These are phyloP conservation scores for Erysimum cheiri DNA, from an alignment of 441 rosid species.

Conservation along the genomic window DNA sequence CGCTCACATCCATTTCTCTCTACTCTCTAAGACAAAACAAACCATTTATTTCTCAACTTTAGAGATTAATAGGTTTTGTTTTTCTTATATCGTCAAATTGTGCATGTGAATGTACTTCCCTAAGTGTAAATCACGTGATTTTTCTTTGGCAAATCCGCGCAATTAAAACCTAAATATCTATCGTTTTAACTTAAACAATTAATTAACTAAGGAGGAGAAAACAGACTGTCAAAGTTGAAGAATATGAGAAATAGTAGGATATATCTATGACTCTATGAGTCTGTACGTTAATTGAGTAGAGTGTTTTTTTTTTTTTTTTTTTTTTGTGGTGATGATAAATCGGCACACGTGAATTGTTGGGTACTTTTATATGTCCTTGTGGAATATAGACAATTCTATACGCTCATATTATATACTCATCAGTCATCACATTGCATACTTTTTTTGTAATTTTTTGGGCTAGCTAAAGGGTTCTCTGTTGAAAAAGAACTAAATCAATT, in stretches of 20 bases:
- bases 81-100: constrained; percentile 36
- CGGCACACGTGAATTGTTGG: constrained; percentile 46
- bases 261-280: constrained; percentile 7
- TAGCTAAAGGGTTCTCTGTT: too few relatives aligned
- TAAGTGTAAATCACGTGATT: constrained; percentile 67
- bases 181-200: not conserved
- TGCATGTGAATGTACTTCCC: constrained; percentile 92
- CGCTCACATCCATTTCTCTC: constrained; percentile 40
- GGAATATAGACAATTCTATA: constrained; percentile 31
- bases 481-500: not conserved
- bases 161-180: constrained; percentile 30
- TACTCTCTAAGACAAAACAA: constrained; percentile 26
- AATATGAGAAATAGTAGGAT: constrained; percentile 20
- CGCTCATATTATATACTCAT: constrained; percentile 23
- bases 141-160: constrained; percentile 33
- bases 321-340: constrained; percentile 36
- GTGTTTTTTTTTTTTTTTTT: not conserved
- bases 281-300: constrained; percentile 24
- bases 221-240: constrained; percentile 32
- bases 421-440: constrained; percentile 25
- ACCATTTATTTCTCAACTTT: constrained; percentile 48
- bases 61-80: constrained; percentile 48
- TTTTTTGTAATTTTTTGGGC: not conserved
- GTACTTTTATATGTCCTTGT: constrained; percentile 39
- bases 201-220: constrained; percentile 17